These are phyloP conservation scores for Vanrija sp. DNA, from an alignment of 1,284 basidiomycete species.

Conservation along the genomic window DNA sequence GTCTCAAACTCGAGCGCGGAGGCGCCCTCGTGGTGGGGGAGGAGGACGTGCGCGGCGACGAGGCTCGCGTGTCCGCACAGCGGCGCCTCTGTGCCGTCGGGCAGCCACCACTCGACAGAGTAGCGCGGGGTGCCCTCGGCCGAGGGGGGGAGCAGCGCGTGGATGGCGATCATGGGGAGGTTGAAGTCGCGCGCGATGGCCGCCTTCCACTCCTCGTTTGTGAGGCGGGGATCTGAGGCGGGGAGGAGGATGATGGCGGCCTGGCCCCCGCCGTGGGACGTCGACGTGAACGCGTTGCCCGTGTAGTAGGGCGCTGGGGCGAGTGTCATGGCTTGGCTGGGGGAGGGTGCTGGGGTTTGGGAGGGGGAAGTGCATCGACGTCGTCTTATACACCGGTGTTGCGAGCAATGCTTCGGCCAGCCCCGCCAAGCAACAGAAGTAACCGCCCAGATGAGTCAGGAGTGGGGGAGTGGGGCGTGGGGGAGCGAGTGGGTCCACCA, in stretches of 20 bases:
- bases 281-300: conserved; percentile 29
- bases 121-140: conserved; percentile 12
- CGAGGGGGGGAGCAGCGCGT: conserved; percentile 15
- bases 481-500: no score
- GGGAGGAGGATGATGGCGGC: conserved; percentile 31
- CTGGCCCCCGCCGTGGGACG: conserved; percentile 30
- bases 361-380: no score
- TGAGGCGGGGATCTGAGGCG: conserved; percentile 7
- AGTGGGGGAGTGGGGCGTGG: background rate
- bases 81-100: conserved; percentile 21
- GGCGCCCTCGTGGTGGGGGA: conserved; percentile 18
- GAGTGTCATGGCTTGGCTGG: background rate
- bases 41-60: conserved; percentile 16
- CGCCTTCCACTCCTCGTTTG: conserved; percentile 21
- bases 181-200: conserved; percentile 28
- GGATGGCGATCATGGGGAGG: conserved; percentile 29
- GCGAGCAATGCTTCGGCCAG: no score
- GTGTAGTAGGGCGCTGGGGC: conserved; percentile 18
- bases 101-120: conserved; percentile 32
- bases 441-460: no score
- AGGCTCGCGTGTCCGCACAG: conserved; percentile 36
- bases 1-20: conserved; percentile 19
- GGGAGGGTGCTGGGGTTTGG: background rate
- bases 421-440: no score
- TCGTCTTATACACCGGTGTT: no score